Evolutionary conservation across 2,329 filamentous ascomycete species (phyloP), one percentile per base, ranked within the genome.

Genomic region (Sordariomycetes sp.): DNA sequence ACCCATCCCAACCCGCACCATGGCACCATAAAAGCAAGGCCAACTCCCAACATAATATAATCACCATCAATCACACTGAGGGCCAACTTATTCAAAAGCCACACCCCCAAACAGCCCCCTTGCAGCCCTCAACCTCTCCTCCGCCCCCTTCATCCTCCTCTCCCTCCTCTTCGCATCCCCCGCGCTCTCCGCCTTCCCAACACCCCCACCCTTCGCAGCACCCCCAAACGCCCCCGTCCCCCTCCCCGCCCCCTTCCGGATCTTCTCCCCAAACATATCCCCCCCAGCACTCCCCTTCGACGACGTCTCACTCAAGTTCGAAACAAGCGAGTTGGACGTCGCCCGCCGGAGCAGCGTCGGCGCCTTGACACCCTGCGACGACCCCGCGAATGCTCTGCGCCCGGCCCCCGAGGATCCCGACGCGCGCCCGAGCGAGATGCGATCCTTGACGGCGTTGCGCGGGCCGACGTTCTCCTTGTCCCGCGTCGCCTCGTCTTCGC

Each of bases 271-370:
- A 53, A 72, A 72, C 52, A 71, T 71, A 36, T 64, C 65, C 54
- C 61, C 59, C 8, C 54, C 57, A 1, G 25, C 36, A 20, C 48
- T 57, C 2, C n/a, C 53, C 3, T 28, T 22, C 34, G 10, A 12
- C 1, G 53, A 53, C n/a, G 54, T 55, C 28, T 58, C 53, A 17
- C 57, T 3, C 65, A 65, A 50, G 66, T 68, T 56, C 17, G 71
- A 76, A 48, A 76, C 66, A 17, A 78, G 69, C 28, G 79, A 82
- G 65, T 84, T 85, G 13, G 85, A 86, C 0, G 88, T 92, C 4
- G 87, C 87, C 34, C 87, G 80, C 28, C 88, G 81, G 20, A 94
- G 77, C 22, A 94, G 75, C 0, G 80, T 77, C 0, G 89, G 88
- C 10, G 60, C 2, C 70, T 64, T 6, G 70, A 66, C 2, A 74